Conservation (phyloP, 1,139 yeast species). For the Maudiozyma humilis region DNA sequence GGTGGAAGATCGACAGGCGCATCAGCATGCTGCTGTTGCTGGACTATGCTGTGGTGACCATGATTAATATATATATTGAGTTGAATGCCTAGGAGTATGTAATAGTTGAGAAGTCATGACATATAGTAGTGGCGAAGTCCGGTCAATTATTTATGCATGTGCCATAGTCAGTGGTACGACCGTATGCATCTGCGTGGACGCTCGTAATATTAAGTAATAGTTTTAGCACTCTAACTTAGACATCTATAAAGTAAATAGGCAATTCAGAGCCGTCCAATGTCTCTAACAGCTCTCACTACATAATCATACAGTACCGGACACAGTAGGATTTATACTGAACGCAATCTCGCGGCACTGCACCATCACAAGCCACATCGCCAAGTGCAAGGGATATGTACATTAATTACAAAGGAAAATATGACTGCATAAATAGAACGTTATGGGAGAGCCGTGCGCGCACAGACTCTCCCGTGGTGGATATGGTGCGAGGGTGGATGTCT, state of each 20-base stretch:
- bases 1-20: conserved; percentile 55
- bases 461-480: background rate
- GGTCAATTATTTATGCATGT: background rate
- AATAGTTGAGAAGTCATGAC: background rate
- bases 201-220: too few species aligned
- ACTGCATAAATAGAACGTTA: background rate
- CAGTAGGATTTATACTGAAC: too few species aligned
- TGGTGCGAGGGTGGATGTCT: too few species aligned
- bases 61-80: conserved; percentile 13
- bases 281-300: too few species aligned
- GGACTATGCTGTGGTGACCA: conserved; percentile 16
- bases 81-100: background rate
- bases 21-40: conserved; percentile 38
- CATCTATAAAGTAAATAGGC: too few species aligned
- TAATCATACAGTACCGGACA: too few species aligned
- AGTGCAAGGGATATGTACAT: background rate
- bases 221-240: too few species aligned
- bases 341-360: too few species aligned
- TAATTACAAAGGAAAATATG: background rate
- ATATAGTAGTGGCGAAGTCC: background rate
- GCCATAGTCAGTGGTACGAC: too few species aligned
- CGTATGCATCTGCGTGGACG: too few species aligned
- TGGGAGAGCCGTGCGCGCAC: background rate
- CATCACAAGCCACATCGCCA: too few species aligned
- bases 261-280: too few species aligned